phyloP scores from a whole-genome alignment of 768 basidiomycete species.

The Agaricus sinodeliciosus region DNA sequence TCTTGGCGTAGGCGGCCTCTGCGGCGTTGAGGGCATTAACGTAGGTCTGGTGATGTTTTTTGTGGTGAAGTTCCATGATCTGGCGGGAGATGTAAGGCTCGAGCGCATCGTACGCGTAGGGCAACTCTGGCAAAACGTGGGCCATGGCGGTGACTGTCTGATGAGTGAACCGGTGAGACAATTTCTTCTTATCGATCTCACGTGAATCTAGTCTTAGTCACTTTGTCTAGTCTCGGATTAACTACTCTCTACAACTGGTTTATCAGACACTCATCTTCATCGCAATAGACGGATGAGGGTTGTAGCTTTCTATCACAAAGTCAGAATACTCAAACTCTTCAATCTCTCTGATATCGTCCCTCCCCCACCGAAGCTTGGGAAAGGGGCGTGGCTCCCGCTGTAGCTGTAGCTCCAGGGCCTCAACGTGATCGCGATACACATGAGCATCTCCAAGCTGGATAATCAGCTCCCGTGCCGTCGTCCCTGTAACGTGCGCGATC shows the following conservation, averaged over 20 bases:
- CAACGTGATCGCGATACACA: constrained; percentile 89
- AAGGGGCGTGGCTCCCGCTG: constrained; percentile 73
- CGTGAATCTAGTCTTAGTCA: too few relatives aligned
- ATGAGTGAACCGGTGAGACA: background rate
- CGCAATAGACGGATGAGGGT: constrained; percentile 73
- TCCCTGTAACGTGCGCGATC: constrained; percentile 89
- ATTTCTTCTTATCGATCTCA: constrained; percentile 7
- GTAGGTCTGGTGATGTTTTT: constrained; percentile 89
- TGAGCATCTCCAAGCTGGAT: constrained; percentile 98
- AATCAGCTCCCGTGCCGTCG: constrained; percentile 82
- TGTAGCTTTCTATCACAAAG: constrained; percentile 81
- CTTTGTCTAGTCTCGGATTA: too few relatives aligned
- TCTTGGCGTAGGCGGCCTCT: constrained; percentile 71
- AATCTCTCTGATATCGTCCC: constrained; percentile 59
- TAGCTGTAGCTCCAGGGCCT: constrained; percentile 79
- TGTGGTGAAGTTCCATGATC: constrained; percentile 93
- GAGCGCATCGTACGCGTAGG: constrained; percentile 74
- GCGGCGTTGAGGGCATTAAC: constrained; percentile 93
- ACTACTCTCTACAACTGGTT: too few relatives aligned
- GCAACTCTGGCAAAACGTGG: constrained; percentile 52
- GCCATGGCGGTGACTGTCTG: constrained; percentile 14
- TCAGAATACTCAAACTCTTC: constrained; percentile 81
- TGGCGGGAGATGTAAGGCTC: constrained; percentile 88
- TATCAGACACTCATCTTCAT: constrained; percentile 95
- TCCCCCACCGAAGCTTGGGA: constrained; percentile 71